Evolutionary conservation across 75 land plant genomes (phyloP).

Genomic region (Cunninghamia lanceolata): DNA sequence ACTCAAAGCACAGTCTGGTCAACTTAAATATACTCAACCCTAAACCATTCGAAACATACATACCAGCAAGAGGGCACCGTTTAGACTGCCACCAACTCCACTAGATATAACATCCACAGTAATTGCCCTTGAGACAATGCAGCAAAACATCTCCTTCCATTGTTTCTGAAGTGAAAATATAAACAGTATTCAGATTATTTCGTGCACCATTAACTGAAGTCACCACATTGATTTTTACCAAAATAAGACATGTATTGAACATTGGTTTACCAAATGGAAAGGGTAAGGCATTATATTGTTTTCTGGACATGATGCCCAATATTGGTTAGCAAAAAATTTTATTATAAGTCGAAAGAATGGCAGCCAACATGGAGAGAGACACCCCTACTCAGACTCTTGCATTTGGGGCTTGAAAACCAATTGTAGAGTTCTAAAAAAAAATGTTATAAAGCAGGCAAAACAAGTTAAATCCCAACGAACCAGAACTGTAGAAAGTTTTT

Average conservation of each 20-base stretch:
- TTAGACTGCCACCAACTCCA: neutral
- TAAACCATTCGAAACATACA: neutral
- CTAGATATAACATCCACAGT: conserved; percentile 11
- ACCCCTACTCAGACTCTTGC: neutral
- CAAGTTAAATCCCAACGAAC: neutral
- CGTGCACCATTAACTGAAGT: neutral
- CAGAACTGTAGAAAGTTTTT: neutral
- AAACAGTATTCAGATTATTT: neutral
- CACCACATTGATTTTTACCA: neutral
- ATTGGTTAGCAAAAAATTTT: neutral
- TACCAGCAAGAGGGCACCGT: conserved; percentile 23
- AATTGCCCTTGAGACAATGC: conserved; percentile 16
- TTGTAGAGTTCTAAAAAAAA: neutral
- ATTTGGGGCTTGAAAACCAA: neutral
- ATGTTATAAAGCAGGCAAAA: neutral
- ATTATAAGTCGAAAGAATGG: neutral
- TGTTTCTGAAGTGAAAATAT: conserved; percentile 9
- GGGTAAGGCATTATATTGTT: no score
- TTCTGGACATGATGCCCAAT: neutral
- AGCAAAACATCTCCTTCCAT: conserved; percentile 18
- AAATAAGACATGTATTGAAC: neutral
- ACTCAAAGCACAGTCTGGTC: neutral
- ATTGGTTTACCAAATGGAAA: neutral
- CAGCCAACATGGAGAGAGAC: neutral
- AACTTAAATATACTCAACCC: neutral